These are phyloP conservation scores for Phytopythium litorale DNA, from an alignment of 352 stramenopile genomes.

Conservation along the genomic window DNA sequence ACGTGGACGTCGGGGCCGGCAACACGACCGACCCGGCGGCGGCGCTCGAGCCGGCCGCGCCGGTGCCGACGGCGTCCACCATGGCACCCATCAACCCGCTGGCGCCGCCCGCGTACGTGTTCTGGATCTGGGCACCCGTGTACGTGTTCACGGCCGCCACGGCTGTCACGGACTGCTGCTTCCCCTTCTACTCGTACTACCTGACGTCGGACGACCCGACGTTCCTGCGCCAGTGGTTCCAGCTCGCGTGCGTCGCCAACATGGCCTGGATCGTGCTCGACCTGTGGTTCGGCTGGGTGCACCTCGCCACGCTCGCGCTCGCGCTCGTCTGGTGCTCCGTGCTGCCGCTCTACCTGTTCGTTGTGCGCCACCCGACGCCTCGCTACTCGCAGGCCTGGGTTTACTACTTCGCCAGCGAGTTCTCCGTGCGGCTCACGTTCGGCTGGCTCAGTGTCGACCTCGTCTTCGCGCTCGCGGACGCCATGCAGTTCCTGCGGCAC, in stretches of 20 bases:
- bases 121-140: slow-evolving; percentile 52
- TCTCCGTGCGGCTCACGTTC: slow-evolving; percentile 54
- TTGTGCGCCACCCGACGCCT: slow-evolving; percentile 43
- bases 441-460: slow-evolving; percentile 46
- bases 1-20: slow-evolving; percentile 12
- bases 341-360: slow-evolving; percentile 50
- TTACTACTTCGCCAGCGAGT: slow-evolving; percentile 57
- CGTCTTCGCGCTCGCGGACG: slow-evolving; percentile 39
- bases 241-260: slow-evolving; percentile 46
- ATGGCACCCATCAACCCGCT: slow-evolving; percentile 30
- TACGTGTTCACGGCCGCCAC: slow-evolving; percentile 44
- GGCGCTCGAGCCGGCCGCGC: background rate
- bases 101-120: slow-evolving; percentile 37
- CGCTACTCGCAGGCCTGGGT: slow-evolving; percentile 36
- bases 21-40: slow-evolving; percentile 9
- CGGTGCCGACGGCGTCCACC: slow-evolving; percentile 20
- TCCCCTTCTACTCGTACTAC: slow-evolving; percentile 54
- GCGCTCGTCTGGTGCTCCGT: slow-evolving; percentile 53
- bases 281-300: slow-evolving; percentile 50
- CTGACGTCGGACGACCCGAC: slow-evolving; percentile 38
- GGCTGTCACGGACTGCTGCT: slow-evolving; percentile 48
- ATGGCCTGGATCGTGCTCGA: slow-evolving; percentile 44
- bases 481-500: slow-evolving; percentile 43
- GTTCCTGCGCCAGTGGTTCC: slow-evolving; percentile 50
- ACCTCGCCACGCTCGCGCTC: slow-evolving; percentile 52